phyloP scores from a whole-genome alignment of 768 basidiomycete species.

The Hypholoma fasciculare region DNA sequence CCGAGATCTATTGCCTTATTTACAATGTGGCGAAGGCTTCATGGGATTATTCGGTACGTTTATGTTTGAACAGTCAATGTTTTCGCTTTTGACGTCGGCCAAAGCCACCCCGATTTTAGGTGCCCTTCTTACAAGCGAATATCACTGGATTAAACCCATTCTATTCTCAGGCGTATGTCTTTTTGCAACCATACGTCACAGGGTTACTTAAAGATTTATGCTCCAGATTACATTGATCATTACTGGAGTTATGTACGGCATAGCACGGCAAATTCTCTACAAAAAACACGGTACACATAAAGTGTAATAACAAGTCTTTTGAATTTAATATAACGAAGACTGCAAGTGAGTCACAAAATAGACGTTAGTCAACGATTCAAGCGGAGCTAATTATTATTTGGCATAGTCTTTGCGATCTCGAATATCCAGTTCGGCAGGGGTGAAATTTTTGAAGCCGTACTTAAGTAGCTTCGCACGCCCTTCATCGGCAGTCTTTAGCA shows the following conservation, averaged over 20 bases:
- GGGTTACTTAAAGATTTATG: not conserved
- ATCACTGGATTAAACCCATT: conserved; percentile 42
- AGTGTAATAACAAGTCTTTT: conserved; percentile 15
- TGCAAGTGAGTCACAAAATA: no score
- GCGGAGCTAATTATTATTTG: no score
- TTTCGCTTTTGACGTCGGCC: not conserved
- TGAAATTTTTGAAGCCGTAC: no score
- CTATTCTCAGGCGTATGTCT: conserved; percentile 39
- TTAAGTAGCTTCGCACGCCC: no score
- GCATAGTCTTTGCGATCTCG: no score
- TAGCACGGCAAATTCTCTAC: conserved; percentile 20
- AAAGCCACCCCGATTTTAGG: conserved; percentile 50
- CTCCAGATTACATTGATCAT: conserved; percentile 15
- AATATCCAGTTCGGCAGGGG: no score
- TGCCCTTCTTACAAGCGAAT: conserved; percentile 43
- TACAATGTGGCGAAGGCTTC: conserved; percentile 13
- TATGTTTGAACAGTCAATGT: not conserved
- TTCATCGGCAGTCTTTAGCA: no score
- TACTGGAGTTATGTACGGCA: conserved; percentile 19
- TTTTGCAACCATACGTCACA: not conserved
- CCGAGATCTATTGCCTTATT: not conserved
- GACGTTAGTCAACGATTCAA: no score
- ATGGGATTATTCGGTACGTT: conserved; percentile 36
- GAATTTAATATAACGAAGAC: not conserved
- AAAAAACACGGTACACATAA: conserved; percentile 22